These are phyloP conservation scores for Solanum pimpinellifolium DNA, from an alignment of 257 asterid genomes.

Conservation along the genomic window DNA sequence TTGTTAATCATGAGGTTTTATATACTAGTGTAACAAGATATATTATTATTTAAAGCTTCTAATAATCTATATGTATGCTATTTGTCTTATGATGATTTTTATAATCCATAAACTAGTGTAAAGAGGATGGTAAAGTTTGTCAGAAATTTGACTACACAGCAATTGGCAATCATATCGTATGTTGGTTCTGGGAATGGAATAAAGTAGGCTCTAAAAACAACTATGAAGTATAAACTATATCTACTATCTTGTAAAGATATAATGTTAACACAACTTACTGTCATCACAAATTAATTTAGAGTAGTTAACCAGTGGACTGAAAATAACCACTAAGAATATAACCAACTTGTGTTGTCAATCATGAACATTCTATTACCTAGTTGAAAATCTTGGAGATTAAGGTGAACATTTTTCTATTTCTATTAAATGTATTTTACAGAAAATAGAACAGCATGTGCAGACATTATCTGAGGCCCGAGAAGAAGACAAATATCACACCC, in stretches of 20 bases:
- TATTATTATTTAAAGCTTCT: not conserved
- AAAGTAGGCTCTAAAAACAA: not conserved
- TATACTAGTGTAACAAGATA: not conserved
- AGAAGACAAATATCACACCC: slow-evolving; percentile 62
- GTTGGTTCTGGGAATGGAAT: not conserved
- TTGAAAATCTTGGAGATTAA: not conserved
- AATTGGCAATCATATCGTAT: not conserved
- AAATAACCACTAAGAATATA: not conserved
- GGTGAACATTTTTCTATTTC: not conserved
- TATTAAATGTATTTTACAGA: slow-evolving; percentile 30
- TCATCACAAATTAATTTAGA: not conserved
- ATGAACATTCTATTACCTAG: not conserved
- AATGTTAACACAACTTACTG: not conserved
- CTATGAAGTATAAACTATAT: not conserved
- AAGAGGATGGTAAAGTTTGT: not conserved
- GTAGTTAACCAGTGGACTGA: not conserved
- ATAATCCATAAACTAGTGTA: not conserved
- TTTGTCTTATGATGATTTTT: not conserved
- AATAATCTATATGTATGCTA: not conserved
- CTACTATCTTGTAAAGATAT: not conserved
- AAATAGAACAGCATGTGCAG: slow-evolving; percentile 55
- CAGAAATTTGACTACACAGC: not conserved
- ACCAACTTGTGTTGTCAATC: not conserved
- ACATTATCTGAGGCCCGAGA: slow-evolving; percentile 45
- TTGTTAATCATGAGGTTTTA: not conserved